Percentiles rank a stretch among this genome's conserved stretches.
phyloP scores from a whole-genome alignment of 2,329 filamentous ascomycete species.

The Ceratocystis huliohia region DNA sequence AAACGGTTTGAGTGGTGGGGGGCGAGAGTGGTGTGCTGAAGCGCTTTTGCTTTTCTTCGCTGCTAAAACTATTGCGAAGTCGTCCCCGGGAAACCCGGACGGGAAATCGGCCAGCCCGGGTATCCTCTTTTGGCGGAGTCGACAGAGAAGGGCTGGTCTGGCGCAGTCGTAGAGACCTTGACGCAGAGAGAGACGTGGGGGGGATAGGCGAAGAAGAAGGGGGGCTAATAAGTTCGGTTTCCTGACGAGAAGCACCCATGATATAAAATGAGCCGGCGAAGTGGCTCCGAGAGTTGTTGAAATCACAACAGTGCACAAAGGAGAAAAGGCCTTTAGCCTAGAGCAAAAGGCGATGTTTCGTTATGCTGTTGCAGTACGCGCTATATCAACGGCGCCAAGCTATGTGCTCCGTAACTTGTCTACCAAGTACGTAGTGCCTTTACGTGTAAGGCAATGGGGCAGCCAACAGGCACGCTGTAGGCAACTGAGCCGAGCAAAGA shows the following conservation, averaged over 20 bases:
- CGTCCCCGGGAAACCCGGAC: constrained; percentile 18
- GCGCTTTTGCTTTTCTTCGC: constrained; percentile 11
- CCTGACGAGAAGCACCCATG: constrained; percentile 11
- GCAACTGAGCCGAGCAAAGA: neutral
- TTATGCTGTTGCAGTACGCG: neutral
- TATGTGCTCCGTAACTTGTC: neutral
- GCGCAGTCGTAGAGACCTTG: neutral
- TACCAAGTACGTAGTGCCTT: neutral
- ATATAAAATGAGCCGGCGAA: neutral
- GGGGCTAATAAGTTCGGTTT: constrained; percentile 5
- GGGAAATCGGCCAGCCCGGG: constrained; percentile 16
- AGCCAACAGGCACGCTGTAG: neutral
- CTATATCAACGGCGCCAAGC: neutral
- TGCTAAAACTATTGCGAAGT: neutral
- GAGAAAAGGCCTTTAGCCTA: neutral
- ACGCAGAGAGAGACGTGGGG: neutral
- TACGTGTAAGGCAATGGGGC: neutral
- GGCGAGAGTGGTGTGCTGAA: constrained; percentile 8
- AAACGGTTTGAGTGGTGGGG: neutral
- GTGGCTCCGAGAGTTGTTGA: neutral
- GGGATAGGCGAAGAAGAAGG: constrained; percentile 7
- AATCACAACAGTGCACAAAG: neutral
- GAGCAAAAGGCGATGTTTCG: neutral
- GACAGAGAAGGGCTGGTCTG: constrained; percentile 3
- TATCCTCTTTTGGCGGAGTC: constrained; percentile 12